Evolutionary conservation across 2,329 filamentous ascomycete genomes (phyloP).

Genomic region (Apiospora phragmitis): DNA sequence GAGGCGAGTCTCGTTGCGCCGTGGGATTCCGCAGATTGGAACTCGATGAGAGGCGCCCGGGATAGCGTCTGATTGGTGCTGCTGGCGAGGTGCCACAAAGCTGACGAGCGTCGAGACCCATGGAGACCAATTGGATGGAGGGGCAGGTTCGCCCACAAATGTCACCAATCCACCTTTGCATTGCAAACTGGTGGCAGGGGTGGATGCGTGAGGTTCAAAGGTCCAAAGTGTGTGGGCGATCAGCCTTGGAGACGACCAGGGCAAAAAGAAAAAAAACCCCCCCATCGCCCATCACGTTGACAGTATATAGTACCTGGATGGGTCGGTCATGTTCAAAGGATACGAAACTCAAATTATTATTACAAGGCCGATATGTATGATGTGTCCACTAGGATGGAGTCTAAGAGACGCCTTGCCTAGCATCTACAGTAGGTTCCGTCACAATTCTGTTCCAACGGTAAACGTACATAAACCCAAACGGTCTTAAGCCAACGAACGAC

Average conservation of each 20-base stretch:
- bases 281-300: background rate
- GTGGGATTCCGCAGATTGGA: slow-evolving; percentile 4
- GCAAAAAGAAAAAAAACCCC: background rate
- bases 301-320: background rate
- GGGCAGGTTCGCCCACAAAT: background rate
- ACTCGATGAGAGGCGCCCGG: slow-evolving; percentile 2
- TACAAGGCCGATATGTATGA: background rate
- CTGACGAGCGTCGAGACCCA: background rate
- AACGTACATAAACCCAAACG: background rate
- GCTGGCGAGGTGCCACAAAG: slow-evolving; percentile 3
- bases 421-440: background rate
- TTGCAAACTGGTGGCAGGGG: background rate
- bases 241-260: background rate
- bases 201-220: background rate
- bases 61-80: background rate
- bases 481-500: background rate
- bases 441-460: slow-evolving; percentile 1
- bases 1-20: background rate
- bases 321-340: background rate
- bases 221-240: background rate
- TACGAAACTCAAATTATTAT: background rate
- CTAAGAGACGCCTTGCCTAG: background rate
- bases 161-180: background rate
- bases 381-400: background rate
- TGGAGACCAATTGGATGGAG: slow-evolving; percentile 2